Percentiles rank a stretch among this genome's conserved stretches.
These are phyloP conservation scores for Arthromyces matolae DNA, from an alignment of 768 basidiomycete genomes.

Conservation along the genomic window DNA sequence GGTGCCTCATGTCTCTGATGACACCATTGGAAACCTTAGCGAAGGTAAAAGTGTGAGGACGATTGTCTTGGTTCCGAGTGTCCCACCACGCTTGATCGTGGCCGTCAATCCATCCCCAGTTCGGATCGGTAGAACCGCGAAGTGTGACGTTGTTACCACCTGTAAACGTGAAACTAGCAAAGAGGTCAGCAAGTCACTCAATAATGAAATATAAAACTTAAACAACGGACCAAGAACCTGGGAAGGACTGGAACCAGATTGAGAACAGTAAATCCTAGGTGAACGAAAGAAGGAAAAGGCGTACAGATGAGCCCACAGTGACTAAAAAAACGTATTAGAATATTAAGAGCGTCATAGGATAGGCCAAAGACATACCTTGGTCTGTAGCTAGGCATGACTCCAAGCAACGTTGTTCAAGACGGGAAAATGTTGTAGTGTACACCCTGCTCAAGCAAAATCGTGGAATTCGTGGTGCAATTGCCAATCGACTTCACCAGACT, in stretches of 20 bases:
- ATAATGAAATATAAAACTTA: background rate
- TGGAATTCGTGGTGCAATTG: constrained; percentile 38
- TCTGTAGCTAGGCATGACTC: constrained; percentile 47
- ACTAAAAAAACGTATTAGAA: too few species aligned
- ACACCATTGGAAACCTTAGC: constrained; percentile 49
- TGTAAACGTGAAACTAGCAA: constrained; percentile 47
- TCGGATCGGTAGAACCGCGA: constrained; percentile 47
- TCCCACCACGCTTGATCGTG: constrained; percentile 69
- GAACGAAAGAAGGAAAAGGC: too few species aligned
- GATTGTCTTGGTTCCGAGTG: constrained; percentile 45
- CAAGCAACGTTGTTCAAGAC: constrained; percentile 51
- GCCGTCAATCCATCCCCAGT: constrained; percentile 65
- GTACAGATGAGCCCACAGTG: too few species aligned
- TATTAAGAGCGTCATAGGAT: too few species aligned
- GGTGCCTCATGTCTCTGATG: constrained; percentile 54
- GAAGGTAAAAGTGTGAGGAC: constrained; percentile 54
- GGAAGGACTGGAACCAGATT: too few species aligned
- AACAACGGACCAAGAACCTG: constrained; percentile 39
- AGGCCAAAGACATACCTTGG: constrained; percentile 48
- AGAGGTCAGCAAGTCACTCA: background rate
- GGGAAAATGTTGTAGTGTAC: constrained; percentile 61
- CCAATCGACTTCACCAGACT: constrained; percentile 41
- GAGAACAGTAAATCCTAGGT: too few species aligned
- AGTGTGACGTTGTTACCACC: constrained; percentile 59
- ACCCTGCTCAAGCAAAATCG: constrained; percentile 54